A percentile compares a stretch with the other conserved stretches of the same genome.
Conservation (phyloP, 2,329 filamentous ascomycete species). For the Stagonosporopsis rhizophila region DNA sequence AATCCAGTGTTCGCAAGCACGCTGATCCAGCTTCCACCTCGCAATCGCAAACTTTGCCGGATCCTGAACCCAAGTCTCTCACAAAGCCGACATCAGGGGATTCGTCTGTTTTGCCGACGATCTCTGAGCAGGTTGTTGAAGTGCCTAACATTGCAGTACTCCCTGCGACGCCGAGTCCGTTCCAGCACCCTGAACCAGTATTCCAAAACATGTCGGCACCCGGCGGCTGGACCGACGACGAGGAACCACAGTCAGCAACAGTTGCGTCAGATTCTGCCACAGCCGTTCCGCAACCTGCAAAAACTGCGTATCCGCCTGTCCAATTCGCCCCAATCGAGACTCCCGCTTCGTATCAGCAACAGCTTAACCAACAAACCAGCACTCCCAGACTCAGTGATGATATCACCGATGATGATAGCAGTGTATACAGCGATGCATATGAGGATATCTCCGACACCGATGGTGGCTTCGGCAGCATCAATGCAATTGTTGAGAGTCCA, state of each 20-base stretch:
- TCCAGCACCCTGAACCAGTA: conserved; percentile 34
- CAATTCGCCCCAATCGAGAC: conserved; percentile 13
- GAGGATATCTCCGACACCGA: conserved; percentile 73
- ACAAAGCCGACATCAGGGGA: conserved; percentile 26
- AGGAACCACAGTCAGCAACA: conserved; percentile 17
- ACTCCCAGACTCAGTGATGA: conserved; percentile 21
- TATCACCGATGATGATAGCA: conserved; percentile 50
- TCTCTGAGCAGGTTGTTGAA: conserved; percentile 23
- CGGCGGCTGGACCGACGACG: conserved; percentile 43
- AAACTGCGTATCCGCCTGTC: neutral
- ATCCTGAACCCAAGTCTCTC: conserved; percentile 40
- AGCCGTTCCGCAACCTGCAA: conserved; percentile 10
- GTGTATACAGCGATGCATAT: conserved; percentile 77
- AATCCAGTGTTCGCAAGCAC: conserved; percentile 19
- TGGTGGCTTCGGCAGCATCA: conserved; percentile 73
- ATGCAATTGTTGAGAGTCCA: conserved; percentile 73
- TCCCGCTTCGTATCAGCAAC: conserved; percentile 9
- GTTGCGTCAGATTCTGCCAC: neutral
- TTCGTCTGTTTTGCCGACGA: conserved; percentile 12
- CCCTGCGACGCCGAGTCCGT: conserved; percentile 45
- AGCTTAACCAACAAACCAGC: conserved; percentile 9
- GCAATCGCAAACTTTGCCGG: conserved; percentile 24
- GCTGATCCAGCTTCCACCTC: conserved; percentile 16
- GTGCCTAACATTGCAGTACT: conserved; percentile 46
- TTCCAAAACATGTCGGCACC: conserved; percentile 39